Evolutionary conservation across 495 filamentous ascomycete genomes (phyloP).

Genomic region (Endocarpon pusillum): DNA sequence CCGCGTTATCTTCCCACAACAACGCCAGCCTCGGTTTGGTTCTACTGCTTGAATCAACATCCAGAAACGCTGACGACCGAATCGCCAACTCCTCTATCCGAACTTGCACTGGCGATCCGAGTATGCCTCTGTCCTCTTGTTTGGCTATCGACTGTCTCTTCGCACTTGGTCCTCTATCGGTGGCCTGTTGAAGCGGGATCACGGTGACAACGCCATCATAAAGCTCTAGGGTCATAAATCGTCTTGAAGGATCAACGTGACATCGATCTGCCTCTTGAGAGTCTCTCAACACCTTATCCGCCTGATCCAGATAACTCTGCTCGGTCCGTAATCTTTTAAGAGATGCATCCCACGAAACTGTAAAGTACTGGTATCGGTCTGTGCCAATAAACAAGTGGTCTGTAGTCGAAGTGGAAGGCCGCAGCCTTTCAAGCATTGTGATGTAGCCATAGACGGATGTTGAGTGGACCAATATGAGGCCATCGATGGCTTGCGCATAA

Average conservation of each 20-base stretch:
- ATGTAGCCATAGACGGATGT: constrained; percentile 66
- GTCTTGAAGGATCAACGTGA: constrained; percentile 64
- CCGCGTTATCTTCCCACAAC: constrained; percentile 57
- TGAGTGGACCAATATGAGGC: constrained; percentile 41
- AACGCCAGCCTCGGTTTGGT: constrained; percentile 66
- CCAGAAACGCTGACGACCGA: constrained; percentile 62
- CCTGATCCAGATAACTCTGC: constrained; percentile 49
- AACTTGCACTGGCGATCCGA: constrained; percentile 54
- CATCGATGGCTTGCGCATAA: constrained; percentile 43
- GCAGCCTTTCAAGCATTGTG: constrained; percentile 68
- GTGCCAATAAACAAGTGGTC: constrained; percentile 91
- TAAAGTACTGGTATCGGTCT: constrained; percentile 78
- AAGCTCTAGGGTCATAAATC: constrained; percentile 68
- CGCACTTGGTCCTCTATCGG: constrained; percentile 31
- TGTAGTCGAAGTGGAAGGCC: constrained; percentile 50
- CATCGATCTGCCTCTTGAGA: constrained; percentile 59
- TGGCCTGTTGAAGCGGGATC: constrained; percentile 45
- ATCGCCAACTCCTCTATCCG: constrained; percentile 79
- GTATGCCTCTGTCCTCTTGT: constrained; percentile 28
- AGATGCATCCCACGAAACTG: constrained; percentile 59
- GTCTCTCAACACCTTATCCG: constrained; percentile 65
- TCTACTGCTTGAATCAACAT: constrained; percentile 33
- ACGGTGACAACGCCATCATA: constrained; percentile 79
- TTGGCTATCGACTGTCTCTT: constrained; percentile 8
- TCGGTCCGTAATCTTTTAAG: constrained; percentile 47